Evolutionary conservation across 2,329 filamentous ascomycete species (phyloP).

Genomic region (Zymoseptoria ardabiliae): DNA sequence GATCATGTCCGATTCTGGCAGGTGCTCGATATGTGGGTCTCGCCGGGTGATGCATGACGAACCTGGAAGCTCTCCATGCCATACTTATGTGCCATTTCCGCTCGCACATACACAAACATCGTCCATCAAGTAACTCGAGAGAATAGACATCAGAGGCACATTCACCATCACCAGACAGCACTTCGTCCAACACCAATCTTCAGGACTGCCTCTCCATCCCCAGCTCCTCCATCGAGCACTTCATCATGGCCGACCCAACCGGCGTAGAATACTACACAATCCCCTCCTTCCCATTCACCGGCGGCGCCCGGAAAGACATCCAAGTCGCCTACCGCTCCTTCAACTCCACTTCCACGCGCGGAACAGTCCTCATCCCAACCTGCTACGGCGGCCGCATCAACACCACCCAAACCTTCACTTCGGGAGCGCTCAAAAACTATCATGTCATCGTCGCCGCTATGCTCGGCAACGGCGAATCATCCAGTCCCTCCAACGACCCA

Average conservation of each 20-base stretch:
- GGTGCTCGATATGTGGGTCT: not conserved
- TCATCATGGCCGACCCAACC: not conserved
- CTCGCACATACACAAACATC: not conserved
- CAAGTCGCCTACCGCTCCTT: constrained; percentile 4
- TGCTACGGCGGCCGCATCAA: constrained; percentile 2
- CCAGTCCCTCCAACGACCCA: constrained; percentile 2
- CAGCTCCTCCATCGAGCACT: not conserved
- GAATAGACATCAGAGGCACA: not conserved
- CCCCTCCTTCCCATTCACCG: not conserved
- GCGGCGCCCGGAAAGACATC: not conserved
- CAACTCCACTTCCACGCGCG: not conserved
- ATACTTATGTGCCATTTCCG: not conserved
- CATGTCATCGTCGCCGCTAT: constrained; percentile 3
- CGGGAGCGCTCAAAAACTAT: constrained; percentile 3
- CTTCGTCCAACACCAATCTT: no score
- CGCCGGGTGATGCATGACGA: not conserved
- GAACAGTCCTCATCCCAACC: constrained; percentile 3
- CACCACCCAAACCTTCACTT: constrained; percentile 2
- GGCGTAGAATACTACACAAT: not conserved
- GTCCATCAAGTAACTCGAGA: no score
- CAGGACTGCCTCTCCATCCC: no score
- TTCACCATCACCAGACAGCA: not conserved
- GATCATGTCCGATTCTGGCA: not conserved
- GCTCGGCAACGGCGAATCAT: constrained; percentile 1
- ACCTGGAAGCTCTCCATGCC: not conserved